Percentiles rank a stretch among this genome's conserved stretches.
Conservation (phyloP, 1,139 yeast genomes). For the Diutina neorugosa region DNA sequence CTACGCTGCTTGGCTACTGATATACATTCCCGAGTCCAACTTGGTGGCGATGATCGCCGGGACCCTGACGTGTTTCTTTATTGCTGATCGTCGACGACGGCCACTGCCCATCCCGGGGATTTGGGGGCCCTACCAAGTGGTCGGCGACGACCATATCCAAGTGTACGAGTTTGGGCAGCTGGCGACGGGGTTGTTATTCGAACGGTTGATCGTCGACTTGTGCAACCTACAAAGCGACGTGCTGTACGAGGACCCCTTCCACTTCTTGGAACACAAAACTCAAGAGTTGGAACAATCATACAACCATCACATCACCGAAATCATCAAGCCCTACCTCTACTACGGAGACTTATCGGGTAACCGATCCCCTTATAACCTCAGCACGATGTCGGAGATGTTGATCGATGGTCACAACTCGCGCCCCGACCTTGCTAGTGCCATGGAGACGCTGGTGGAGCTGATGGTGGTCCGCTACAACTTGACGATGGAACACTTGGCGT, state of each 20-base stretch:
- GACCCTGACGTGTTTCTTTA: not conserved
- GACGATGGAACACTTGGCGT: not conserved
- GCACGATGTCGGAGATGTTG: slow-evolving; percentile 2
- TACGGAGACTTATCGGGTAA: not conserved
- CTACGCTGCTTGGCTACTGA: not conserved
- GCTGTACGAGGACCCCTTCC: not conserved
- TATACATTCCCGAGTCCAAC: not conserved
- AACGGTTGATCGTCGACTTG: not conserved
- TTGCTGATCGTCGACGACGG: not conserved
- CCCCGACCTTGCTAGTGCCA: not conserved
- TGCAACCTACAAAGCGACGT: not conserved
- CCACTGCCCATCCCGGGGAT: not conserved
- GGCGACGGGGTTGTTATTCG: not conserved
- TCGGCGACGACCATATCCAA: not conserved
- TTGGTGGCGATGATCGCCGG: not conserved
- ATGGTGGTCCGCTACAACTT: not conserved
- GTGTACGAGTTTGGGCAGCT: slow-evolving; percentile 1
- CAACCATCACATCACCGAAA: not conserved
- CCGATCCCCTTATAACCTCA: not conserved
- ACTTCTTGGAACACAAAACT: not conserved
- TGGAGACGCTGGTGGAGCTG: not conserved
- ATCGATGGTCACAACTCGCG: slow-evolving; percentile 1
- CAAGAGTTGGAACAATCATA: not conserved
- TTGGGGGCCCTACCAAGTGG: not conserved
- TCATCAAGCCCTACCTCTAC: slow-evolving; percentile 1